Conservation (phyloP, 805 yeast genomes). For the Cyberlindnera maclurae region DNA sequence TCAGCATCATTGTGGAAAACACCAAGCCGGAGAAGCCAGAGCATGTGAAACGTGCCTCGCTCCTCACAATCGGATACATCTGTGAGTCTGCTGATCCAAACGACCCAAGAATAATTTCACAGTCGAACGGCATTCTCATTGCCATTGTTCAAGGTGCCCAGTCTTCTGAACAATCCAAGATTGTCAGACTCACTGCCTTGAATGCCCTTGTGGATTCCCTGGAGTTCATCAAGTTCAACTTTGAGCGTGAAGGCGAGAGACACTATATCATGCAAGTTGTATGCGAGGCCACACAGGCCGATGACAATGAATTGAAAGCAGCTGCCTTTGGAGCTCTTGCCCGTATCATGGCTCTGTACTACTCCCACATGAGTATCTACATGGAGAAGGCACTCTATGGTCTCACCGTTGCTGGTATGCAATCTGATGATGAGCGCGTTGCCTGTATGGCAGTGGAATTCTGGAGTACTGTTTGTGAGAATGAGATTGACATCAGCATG, state of each 20-base stretch:
- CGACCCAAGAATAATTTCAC: slow-evolving; percentile 63
- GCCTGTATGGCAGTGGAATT: slow-evolving; percentile 98
- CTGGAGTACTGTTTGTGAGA: slow-evolving; percentile 99
- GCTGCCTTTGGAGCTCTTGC: slow-evolving; percentile 95
- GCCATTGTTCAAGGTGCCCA: slow-evolving; percentile 98
- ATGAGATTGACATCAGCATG: slow-evolving; percentile 74
- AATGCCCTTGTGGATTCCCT: slow-evolving; percentile 88
- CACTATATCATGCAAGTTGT: slow-evolving; percentile 98
- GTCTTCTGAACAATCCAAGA: slow-evolving; percentile 61
- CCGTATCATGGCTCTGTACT: slow-evolving; percentile 83
- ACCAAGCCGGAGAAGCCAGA: slow-evolving; percentile 75
- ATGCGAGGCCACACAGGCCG: slow-evolving; percentile 96
- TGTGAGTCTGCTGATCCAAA: slow-evolving; percentile 90
- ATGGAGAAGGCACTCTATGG: slow-evolving; percentile 96
- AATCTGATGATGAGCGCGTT: slow-evolving; percentile 71
- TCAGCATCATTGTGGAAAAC: slow-evolving; percentile 76
- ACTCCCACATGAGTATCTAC: slow-evolving; percentile 83
- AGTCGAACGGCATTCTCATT: slow-evolving; percentile 86
- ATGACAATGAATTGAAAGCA: slow-evolving; percentile 75
- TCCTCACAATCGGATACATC: slow-evolving; percentile 88
- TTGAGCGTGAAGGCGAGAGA: slow-evolving; percentile 90
- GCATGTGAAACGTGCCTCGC: slow-evolving; percentile 77
- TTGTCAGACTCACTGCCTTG: slow-evolving; percentile 83
- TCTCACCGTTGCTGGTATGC: slow-evolving; percentile 88
- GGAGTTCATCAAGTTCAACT: slow-evolving; percentile 81